Percentiles rank a stretch among this genome's conserved stretches.
phyloP scores from a whole-genome alignment of 2,329 filamentous ascomycete species.

The Fonsecaea pedrosoi region DNA sequence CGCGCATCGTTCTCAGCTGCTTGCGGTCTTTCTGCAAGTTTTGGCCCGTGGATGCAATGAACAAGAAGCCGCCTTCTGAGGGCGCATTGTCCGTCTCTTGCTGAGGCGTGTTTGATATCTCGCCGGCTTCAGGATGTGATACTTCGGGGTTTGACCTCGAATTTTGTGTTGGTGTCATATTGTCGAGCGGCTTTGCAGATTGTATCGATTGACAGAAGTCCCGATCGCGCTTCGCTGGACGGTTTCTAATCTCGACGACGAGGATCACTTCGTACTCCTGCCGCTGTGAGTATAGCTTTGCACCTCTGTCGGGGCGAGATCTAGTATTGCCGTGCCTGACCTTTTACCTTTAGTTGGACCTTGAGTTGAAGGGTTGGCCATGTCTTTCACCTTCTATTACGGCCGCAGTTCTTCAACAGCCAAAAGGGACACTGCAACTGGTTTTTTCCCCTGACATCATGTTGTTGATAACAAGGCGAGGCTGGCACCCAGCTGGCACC shows the following conservation, averaged over 20 bases:
- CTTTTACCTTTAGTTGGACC: not conserved
- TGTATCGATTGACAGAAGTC: not conserved
- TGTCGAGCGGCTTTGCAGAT: not conserved
- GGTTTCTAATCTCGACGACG: not conserved
- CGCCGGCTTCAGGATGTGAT: not conserved
- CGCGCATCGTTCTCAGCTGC: conserved; percentile 21
- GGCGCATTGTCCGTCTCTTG: not conserved
- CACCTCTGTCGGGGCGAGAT: not conserved
- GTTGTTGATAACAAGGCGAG: not conserved
- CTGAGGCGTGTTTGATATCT: not conserved
- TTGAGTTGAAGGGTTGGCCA: not conserved
- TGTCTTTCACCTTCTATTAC: too few relatives aligned
- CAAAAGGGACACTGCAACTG: not conserved
- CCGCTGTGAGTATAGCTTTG: not conserved
- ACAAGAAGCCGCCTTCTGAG: conserved; percentile 20
- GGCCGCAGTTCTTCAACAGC: not conserved
- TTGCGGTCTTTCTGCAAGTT: conserved; percentile 16
- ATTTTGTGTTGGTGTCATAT: not conserved
- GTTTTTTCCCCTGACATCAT: not conserved
- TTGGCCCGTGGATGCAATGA: conserved; percentile 21
- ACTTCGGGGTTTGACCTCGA: not conserved
- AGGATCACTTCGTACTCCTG: not conserved
- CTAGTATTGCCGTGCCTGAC: not conserved
- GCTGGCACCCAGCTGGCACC: not conserved
- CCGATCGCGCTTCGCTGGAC: not conserved